A percentile compares a stretch with the other conserved stretches of the same genome.
Conservation (phyloP, 306 rosid species). For the Fragaria iinumae region DNA sequence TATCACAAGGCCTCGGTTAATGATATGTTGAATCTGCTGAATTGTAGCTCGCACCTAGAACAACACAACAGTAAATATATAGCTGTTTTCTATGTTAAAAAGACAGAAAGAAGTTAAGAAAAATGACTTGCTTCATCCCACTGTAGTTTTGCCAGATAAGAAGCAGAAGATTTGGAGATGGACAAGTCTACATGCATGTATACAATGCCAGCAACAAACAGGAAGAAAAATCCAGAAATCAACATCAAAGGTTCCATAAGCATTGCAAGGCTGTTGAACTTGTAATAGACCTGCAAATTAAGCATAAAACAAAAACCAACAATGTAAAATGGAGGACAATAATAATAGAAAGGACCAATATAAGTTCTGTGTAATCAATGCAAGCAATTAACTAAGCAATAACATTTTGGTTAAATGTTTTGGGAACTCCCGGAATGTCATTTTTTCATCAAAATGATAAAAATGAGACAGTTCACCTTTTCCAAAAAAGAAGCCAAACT, state of each 20-base stretch:
- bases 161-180: conserved; percentile 88
- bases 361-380: not conserved
- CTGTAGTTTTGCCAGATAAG: conserved; percentile 87
- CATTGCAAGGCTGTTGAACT: conserved; percentile 86
- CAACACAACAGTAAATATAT: conserved; percentile 12
- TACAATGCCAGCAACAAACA: conserved; percentile 70
- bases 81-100: conserved; percentile 13
- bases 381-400: not conserved
- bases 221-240: conserved; percentile 76
- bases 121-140: conserved; percentile 81
- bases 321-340: not conserved
- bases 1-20: conserved; percentile 58
- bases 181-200: conserved; percentile 83
- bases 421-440: not conserved
- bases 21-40: conserved; percentile 54
- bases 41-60: conserved; percentile 75
- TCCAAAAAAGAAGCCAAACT: not conserved
- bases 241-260: conserved; percentile 88
- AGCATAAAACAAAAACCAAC: not conserved
- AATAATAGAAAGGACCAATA: not conserved
- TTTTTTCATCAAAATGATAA: not conserved
- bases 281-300: conserved; percentile 82
- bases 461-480: not conserved
- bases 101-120: conserved; percentile 8
- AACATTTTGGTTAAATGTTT: not conserved